Percentiles rank a stretch among this genome's conserved stretches.
These are phyloP conservation scores for Rhodotorula toruloides DNA, from an alignment of 768 basidiomycete genomes.

Conservation along the genomic window DNA sequence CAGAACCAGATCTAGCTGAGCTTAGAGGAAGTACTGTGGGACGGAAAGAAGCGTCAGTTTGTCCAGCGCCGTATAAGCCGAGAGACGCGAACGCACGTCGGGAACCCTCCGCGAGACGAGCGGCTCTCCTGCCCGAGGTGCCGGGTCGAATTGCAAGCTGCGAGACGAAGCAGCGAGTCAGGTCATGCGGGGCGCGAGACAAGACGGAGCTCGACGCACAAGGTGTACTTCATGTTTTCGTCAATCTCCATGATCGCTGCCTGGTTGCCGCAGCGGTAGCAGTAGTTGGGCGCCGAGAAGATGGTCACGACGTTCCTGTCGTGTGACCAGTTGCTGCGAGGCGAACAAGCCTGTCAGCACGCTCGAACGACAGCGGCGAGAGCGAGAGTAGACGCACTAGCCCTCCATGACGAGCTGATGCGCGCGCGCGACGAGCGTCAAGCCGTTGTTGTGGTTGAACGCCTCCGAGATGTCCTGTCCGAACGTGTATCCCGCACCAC, in stretches of 20 bases:
- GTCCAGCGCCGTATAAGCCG: not conserved
- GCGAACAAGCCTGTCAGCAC: constrained; percentile 11
- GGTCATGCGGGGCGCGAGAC: constrained; percentile 18
- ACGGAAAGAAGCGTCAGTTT: not conserved
- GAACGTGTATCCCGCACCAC: constrained; percentile 98
- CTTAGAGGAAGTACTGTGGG: not conserved
- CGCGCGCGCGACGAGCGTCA: constrained; percentile 70
- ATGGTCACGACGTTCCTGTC: constrained; percentile 99
- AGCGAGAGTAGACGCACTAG: constrained; percentile 48
- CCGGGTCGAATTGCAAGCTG: constrained; percentile 99
- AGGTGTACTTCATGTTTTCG: constrained; percentile 53
- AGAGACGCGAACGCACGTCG: constrained; percentile 29
- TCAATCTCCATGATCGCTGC: constrained; percentile 99
- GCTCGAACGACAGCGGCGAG: not conserved
- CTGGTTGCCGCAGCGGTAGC: constrained; percentile 98
- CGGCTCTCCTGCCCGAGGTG: constrained; percentile 95
- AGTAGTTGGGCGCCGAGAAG: constrained; percentile 99
- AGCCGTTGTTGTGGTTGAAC: constrained; percentile 98
- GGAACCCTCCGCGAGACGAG: constrained; percentile 64
- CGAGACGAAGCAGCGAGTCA: not conserved
- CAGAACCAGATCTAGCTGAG: not conserved
- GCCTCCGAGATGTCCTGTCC: constrained; percentile 99
- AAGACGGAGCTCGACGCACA: constrained; percentile 53
- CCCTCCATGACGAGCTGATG: constrained; percentile 84
- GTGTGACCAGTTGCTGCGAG: constrained; percentile 86